Evolutionary conservation across 2,329 filamentous ascomycete genomes (phyloP).

Genomic region (Aspergillus hortae): DNA sequence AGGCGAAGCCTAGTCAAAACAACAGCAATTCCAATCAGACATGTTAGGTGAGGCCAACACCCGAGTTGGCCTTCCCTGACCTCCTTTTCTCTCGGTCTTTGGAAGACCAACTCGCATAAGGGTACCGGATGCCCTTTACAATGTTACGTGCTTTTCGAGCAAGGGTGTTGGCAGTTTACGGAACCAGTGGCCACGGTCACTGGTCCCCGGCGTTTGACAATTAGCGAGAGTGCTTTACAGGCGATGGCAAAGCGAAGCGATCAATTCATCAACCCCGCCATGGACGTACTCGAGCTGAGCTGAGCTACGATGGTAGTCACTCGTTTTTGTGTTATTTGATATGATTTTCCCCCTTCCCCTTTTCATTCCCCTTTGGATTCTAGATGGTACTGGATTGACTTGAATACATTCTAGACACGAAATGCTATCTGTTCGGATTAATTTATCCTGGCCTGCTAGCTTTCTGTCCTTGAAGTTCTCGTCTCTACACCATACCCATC

Average conservation of each 20-base stretch:
- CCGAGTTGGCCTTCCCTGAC: background rate
- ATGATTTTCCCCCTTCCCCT: background rate
- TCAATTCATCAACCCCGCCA: background rate
- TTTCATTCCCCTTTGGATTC: background rate
- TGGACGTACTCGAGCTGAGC: background rate
- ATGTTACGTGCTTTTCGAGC: constrained; percentile 2
- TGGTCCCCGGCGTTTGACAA: constrained; percentile 6
- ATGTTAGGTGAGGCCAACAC: background rate
- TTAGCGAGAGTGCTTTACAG: constrained; percentile 5
- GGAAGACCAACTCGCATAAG: background rate
- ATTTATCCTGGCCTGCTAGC: no score
- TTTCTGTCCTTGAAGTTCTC: no score
- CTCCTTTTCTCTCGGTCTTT: background rate
- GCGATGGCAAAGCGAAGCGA: constrained; percentile 4
- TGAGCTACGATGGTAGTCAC: constrained; percentile 1
- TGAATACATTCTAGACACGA: background rate
- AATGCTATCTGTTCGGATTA: no score
- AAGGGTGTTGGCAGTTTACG: constrained; percentile 2
- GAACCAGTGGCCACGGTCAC: background rate
- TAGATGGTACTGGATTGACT: background rate
- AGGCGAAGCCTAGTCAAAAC: background rate
- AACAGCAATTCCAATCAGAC: background rate
- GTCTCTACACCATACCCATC: no score
- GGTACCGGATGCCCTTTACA: background rate
- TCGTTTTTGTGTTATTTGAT: background rate